These are phyloP conservation scores for Pseudonitzschia delicatissima DNA, from an alignment of 108 stramenopile species.

Conservation along the genomic window DNA sequence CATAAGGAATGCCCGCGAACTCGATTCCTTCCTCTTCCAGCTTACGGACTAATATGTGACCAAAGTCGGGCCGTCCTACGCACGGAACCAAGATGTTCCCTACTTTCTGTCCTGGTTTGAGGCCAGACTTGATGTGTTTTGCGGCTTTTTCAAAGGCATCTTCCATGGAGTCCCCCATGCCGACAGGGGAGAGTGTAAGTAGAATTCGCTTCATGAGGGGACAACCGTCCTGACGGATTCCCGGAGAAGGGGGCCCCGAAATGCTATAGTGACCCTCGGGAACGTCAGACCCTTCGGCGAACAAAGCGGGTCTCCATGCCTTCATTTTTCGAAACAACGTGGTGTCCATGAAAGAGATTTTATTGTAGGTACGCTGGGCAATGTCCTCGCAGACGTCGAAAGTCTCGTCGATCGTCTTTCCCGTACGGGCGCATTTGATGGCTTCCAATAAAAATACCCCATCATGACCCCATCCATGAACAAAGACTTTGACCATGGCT, in stretches of 20 bases:
- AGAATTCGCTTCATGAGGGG: background rate
- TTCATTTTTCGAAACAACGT: slow-evolving; percentile 10
- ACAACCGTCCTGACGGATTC: slow-evolving; percentile 2
- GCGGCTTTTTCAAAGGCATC: slow-evolving; percentile 23
- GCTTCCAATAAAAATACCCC: slow-evolving; percentile 23
- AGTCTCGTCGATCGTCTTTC: slow-evolving; percentile 26
- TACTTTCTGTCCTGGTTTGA: slow-evolving; percentile 23
- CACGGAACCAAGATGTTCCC: slow-evolving; percentile 21
- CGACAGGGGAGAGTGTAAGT: background rate
- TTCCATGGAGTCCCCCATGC: slow-evolving; percentile 1
- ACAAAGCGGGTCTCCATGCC: slow-evolving; percentile 32
- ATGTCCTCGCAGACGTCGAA: slow-evolving; percentile 1
- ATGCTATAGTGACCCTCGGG: background rate
- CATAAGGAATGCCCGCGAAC: slow-evolving; percentile 2
- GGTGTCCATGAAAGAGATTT: slow-evolving; percentile 6
- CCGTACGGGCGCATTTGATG: slow-evolving; percentile 15
- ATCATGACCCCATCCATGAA: slow-evolving; percentile 34
- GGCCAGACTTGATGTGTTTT: slow-evolving; percentile 17
- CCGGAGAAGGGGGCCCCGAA: background rate
- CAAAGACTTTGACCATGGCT: slow-evolving; percentile 21
- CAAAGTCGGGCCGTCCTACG: slow-evolving; percentile 28
- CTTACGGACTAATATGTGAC: slow-evolving; percentile 13
- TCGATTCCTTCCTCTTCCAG: slow-evolving; percentile 16
- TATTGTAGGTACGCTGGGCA: slow-evolving; percentile 14
- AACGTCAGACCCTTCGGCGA: slow-evolving; percentile 27